A percentile compares a stretch with the other conserved stretches of the same genome.
phyloP scores from a whole-genome alignment of 2,329 filamentous ascomycete species.

The Botrytis paeoniae region DNA sequence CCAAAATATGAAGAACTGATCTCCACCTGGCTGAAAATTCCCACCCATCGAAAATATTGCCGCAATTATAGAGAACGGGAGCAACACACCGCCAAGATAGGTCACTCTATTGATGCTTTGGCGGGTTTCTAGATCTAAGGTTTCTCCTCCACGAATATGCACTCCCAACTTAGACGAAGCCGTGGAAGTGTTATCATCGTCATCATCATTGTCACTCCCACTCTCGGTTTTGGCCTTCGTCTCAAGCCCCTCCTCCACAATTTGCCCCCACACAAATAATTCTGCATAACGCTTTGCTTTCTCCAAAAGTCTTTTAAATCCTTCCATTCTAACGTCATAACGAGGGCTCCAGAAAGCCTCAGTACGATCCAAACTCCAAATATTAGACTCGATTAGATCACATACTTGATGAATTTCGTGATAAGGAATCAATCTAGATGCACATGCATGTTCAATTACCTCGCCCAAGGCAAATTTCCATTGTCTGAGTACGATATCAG shows the following conservation, averaged over 20 bases:
- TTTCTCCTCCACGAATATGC: neutral
- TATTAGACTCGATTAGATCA: neutral
- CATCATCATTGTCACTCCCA: neutral
- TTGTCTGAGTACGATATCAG: neutral
- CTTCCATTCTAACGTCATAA: neutral
- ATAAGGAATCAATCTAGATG: neutral
- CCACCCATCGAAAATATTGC: constrained; percentile 9
- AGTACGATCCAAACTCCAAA: neutral
- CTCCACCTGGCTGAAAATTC: constrained; percentile 1
- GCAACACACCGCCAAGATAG: constrained; percentile 9
- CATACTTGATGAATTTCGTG: neutral
- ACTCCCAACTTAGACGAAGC: neutral
- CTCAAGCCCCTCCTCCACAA: neutral
- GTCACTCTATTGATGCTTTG: constrained; percentile 15
- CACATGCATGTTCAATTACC: neutral
- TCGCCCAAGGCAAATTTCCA: neutral
- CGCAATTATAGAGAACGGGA: constrained; percentile 14
- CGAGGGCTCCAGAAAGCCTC: neutral
- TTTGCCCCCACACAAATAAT: neutral
- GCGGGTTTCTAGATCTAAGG: constrained; percentile 8
- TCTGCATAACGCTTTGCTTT: neutral
- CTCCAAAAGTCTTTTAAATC: constrained; percentile 2
- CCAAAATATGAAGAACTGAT: constrained; percentile 16
- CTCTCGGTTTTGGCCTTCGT: neutral
- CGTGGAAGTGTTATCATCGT: neutral